Evolutionary conservation across 331 rosid species (phyloP), one percentile per base, ranked within the genome.

Genomic region (Cucumis variabilis): DNA sequence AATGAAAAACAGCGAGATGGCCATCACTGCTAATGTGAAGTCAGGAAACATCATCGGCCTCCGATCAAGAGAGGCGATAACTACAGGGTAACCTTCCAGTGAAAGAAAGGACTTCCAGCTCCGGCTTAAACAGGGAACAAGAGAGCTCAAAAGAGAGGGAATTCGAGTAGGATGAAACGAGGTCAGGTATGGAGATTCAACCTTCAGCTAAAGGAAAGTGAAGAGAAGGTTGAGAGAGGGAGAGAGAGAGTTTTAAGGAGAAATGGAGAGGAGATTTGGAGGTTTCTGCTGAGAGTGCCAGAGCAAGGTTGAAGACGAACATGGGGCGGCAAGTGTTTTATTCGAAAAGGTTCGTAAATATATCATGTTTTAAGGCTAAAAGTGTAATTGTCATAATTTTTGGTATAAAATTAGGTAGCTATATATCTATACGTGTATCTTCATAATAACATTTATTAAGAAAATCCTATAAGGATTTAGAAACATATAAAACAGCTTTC

Each of bases 291-390:
- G 82, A 76, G 65, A 77, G 83, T 76, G 62, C 23, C 62, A n/a
- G 30, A 13, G 62, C 83, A 48, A 48, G 37, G 37, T 48, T 77
- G 83, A 77, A 77, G 37, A 24, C 23, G 83, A 77, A 76, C 82
- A 76, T 76, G 55, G 82, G 62, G 60, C 82, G 82, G 82, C 82
- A 76, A 48, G 82, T 24, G 21, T 76, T 76, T 76, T 76, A 44
- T 23, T 46, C 30, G 60, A 46, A 76, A 77, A 77, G 15, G 44
- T 78, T 78, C 24, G 83, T 78, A 48, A 50, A 78, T 78, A 14
- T 25, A 8, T 77, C 63, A n/a, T 48, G 37, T 48, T 77, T 50
- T 77, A 77, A 77, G 83, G 65, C 41, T 48, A 77, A 48, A 14
- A 7, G 4, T 13, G 23, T 77, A 13, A 3, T 48, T 76, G 16